Percentiles rank a stretch among this genome's conserved stretches.
Evolutionary conservation across 2,329 filamentous ascomycete species (phyloP).

Genomic region (Neofusicoccum sp.): DNA sequence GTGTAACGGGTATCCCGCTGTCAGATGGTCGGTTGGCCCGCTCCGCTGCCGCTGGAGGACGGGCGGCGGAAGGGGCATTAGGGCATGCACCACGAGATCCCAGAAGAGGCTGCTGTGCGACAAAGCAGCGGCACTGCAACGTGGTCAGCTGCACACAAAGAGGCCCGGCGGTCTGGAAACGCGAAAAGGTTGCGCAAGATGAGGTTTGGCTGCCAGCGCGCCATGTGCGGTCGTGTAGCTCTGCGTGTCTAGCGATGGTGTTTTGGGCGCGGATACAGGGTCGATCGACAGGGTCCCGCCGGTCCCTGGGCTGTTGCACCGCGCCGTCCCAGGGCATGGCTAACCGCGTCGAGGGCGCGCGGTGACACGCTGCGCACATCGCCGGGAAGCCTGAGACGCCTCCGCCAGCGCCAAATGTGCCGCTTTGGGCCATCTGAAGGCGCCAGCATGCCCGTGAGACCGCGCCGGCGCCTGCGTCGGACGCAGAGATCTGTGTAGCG

Average conservation of each 20-base stretch:
- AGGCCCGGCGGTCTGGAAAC: constrained; percentile 6
- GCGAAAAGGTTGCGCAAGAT: constrained; percentile 14
- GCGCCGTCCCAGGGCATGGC: not conserved
- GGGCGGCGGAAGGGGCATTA: constrained; percentile 14
- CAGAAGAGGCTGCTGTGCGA: constrained; percentile 9
- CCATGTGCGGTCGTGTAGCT: constrained; percentile 4
- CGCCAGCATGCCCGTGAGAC: constrained; percentile 1
- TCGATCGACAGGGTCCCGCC: constrained; percentile 12
- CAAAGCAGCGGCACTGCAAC: constrained; percentile 20
- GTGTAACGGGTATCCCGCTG: constrained; percentile 17
- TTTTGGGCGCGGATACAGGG: not conserved
- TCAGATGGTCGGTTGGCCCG: constrained; percentile 15
- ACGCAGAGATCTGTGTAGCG: not conserved
- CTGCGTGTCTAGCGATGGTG: not conserved
- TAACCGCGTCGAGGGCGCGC: not conserved
- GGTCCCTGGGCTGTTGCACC: constrained; percentile 1
- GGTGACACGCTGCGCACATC: not conserved
- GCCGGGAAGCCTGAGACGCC: constrained; percentile 4
- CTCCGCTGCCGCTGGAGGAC: not conserved
- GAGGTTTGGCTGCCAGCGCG: not conserved
- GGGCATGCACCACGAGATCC: constrained; percentile 22
- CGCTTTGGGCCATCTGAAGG: not conserved
- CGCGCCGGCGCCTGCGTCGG: not conserved
- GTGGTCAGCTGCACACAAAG: constrained; percentile 23
- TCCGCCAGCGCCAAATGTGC: constrained; percentile 12